Percentiles rank a stretch among this genome's conserved stretches.
Evolutionary conservation across 306 rosid species (phyloP).

Genomic region (Sesbania bispinosa): DNA sequence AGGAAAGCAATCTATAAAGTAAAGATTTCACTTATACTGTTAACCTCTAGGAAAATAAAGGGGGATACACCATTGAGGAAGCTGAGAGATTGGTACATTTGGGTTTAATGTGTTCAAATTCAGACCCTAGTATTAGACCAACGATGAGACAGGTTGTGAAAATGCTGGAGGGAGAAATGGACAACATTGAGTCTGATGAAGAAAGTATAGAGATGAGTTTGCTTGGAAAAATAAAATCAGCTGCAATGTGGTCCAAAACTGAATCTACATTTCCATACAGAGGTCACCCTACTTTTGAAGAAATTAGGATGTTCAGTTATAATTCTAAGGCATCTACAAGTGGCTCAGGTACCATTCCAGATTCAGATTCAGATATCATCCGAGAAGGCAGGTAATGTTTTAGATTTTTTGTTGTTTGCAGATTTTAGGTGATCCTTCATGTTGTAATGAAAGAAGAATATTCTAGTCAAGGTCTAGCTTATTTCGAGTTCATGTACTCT

Average conservation of each 20-base stretch:
- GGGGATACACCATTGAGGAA: constrained; percentile 40
- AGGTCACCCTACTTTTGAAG: constrained; percentile 45
- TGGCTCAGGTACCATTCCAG: background rate
- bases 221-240: constrained; percentile 32
- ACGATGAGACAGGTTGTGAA: constrained; percentile 57
- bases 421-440: background rate
- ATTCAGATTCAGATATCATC: constrained; percentile 16
- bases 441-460: background rate
- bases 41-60: no score
- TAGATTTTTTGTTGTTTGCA: background rate
- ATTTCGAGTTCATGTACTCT: background rate
- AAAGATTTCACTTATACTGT: no score
- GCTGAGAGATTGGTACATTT: constrained; percentile 51
- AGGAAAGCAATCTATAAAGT: no score
- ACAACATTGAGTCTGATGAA: constrained; percentile 19
- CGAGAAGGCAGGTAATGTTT: constrained; percentile 7
- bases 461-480: no score
- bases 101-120: constrained; percentile 56
- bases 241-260: constrained; percentile 29
- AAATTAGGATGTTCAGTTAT: constrained; percentile 27
- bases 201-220: constrained; percentile 32
- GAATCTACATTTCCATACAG: background rate
- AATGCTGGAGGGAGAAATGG: constrained; percentile 41
- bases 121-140: constrained; percentile 52
- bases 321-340: background rate